These are phyloP conservation scores for Mycena polygramma DNA, from an alignment of 768 basidiomycete genomes.

Conservation along the genomic window DNA sequence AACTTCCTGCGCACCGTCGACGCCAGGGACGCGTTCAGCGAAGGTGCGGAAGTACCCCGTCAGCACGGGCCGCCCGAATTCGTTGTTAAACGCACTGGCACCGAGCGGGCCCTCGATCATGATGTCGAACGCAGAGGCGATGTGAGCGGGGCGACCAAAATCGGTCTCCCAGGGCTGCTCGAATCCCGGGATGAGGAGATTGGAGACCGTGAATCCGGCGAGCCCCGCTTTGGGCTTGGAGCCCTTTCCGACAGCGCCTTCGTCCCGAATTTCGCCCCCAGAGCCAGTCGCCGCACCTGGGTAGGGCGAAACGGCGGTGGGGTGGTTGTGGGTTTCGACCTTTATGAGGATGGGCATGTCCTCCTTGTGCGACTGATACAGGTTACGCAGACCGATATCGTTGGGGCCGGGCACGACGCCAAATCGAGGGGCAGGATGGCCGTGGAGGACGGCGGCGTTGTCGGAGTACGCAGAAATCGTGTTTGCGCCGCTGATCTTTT, in stretches of 20 bases:
- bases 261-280: conserved; percentile 98
- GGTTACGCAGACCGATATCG: conserved; percentile 38
- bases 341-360: conserved; percentile 93
- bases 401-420: conserved; percentile 55
- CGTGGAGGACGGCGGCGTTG: conserved; percentile 95
- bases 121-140: conserved; percentile 94
- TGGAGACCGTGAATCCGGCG: conserved; percentile 92
- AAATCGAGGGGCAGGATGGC: conserved; percentile 82
- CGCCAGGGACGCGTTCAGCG: conserved; percentile 77
- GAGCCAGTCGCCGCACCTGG: conserved; percentile 99
- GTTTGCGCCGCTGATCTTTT: conserved; percentile 76
- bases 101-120: conserved; percentile 98
- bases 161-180: conserved; percentile 97
- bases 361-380: conserved; percentile 74
- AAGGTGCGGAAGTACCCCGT: conserved; percentile 97
- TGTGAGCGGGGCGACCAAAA: conserved; percentile 90
- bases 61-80: conserved; percentile 95
- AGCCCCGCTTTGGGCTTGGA: conserved; percentile 98
- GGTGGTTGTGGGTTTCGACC: conserved; percentile 99
- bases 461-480: conserved; percentile 98
- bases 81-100: conserved; percentile 97
- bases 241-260: conserved; percentile 95
- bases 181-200: conserved; percentile 92
- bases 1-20: conserved; percentile 71
- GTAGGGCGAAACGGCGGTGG: conserved; percentile 97